A percentile compares a stretch with the other conserved stretches of the same genome.
phyloP scores from a whole-genome alignment of 2,329 filamentous ascomycete species.

The Ophiostoma sp. region DNA sequence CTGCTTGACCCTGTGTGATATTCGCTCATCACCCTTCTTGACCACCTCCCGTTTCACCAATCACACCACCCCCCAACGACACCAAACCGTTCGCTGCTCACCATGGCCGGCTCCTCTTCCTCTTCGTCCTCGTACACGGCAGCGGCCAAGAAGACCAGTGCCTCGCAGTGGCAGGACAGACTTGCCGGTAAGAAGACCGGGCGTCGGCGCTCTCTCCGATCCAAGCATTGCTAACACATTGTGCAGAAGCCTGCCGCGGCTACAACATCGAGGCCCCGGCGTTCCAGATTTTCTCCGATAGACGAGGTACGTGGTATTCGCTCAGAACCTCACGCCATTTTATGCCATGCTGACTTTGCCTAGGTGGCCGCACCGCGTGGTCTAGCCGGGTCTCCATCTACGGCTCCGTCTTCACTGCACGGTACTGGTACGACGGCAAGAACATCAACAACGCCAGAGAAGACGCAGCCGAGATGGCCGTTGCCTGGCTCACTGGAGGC shows the following conservation, averaged over 20 bases:
- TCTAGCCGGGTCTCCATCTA: conserved; percentile 72
- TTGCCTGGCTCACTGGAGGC: conserved; percentile 48
- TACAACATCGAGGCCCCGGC: conserved; percentile 31
- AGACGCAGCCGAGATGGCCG: conserved; percentile 80
- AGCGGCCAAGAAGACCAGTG: conserved; percentile 17
- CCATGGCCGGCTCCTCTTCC: conserved; percentile 23
- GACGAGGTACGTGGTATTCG: conserved; percentile 31
- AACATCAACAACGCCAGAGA: conserved; percentile 83
- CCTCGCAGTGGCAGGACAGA: conserved; percentile 33
- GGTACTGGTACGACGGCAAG: conserved; percentile 88
- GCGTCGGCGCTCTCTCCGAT: background rate
- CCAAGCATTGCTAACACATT: background rate
- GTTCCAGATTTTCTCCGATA: conserved; percentile 35
- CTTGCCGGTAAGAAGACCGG: conserved; percentile 30
- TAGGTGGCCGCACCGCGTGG: conserved; percentile 87
- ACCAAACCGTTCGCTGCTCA: background rate
- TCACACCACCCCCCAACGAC: background rate
- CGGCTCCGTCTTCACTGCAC: conserved; percentile 59
- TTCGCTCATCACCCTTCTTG: background rate
- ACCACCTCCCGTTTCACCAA: background rate
- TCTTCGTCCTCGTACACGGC: conserved; percentile 16
- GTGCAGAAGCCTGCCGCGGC: conserved; percentile 32
- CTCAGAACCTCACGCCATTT: background rate
- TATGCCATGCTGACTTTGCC: background rate
- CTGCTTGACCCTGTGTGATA: background rate